Evolutionary conservation across 768 basidiomycete genomes (phyloP).

Genomic region (Cystofilobasidium ferigula): DNA sequence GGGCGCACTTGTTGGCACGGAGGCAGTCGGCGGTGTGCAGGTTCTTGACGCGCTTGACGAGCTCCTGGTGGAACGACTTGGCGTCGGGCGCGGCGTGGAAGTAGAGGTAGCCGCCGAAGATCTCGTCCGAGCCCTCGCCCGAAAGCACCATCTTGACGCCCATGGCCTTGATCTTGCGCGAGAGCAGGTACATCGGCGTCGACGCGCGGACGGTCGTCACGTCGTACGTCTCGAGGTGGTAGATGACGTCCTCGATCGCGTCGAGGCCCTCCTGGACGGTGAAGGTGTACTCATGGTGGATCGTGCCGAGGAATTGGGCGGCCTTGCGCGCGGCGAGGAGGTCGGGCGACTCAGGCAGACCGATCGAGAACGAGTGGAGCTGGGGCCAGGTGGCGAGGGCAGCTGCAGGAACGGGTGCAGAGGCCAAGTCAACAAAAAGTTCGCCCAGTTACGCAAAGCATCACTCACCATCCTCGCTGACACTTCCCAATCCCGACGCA

Average conservation of each 20-base stretch:
- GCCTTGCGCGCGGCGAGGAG: conserved; percentile 86
- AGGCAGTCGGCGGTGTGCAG: conserved; percentile 94
- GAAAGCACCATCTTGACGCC: conserved; percentile 99
- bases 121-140: conserved; percentile 96
- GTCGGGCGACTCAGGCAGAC: conserved; percentile 88
- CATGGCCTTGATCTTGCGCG: conserved; percentile 98
- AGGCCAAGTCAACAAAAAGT: neutral
- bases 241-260: conserved; percentile 91
- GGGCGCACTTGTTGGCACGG: conserved; percentile 92
- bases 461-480: conserved; percentile 43
- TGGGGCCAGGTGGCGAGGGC: conserved; percentile 84
- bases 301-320: conserved; percentile 82
- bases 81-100: conserved; percentile 95
- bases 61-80: conserved; percentile 85
- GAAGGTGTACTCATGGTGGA: conserved; percentile 95
- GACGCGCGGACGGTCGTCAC: conserved; percentile 96
- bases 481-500: conserved; percentile 25
- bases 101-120: conserved; percentile 95
- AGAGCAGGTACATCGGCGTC: conserved; percentile 97
- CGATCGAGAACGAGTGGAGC: conserved; percentile 94
- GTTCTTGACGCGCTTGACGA: conserved; percentile 89
- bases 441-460: too few species aligned
- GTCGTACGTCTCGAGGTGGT: conserved; percentile 97
- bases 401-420: conserved; percentile 39
- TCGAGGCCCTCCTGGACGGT: conserved; percentile 96